These are phyloP conservation scores for Escovopsis sp. DNA, from an alignment of 2,329 filamentous ascomycete species.

Conservation along the genomic window DNA sequence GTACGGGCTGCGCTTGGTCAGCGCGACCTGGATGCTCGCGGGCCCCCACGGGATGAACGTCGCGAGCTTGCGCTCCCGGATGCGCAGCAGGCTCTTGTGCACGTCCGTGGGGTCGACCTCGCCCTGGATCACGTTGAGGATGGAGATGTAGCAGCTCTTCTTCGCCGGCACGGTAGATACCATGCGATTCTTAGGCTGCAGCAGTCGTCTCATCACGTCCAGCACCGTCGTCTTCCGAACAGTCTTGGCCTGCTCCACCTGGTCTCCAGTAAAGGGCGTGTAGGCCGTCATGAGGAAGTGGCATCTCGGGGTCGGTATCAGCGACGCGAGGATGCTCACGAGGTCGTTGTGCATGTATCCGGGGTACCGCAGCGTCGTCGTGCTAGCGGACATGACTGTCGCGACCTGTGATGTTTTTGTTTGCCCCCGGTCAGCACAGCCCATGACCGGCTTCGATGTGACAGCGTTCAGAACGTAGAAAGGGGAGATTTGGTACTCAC, in stretches of 20 bases:
- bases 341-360: conserved; percentile 99
- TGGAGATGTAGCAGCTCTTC: conserved; percentile 97
- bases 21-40: conserved; percentile 89
- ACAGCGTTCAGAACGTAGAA: no score
- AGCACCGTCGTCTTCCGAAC: conserved; percentile 96
- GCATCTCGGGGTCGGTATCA: conserved; percentile 91
- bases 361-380: conserved; percentile 88
- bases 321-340: conserved; percentile 85
- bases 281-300: conserved; percentile 99
- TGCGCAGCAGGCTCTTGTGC: conserved; percentile 92
- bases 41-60: conserved; percentile 98
- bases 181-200: conserved; percentile 99
- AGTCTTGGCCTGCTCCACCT: conserved; percentile 92
- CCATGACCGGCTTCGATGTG: background rate
- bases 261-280: conserved; percentile 92
- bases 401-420: conserved; percentile 43
- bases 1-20: conserved; percentile 94
- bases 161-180: conserved; percentile 91
- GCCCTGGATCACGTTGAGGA: conserved; percentile 96
- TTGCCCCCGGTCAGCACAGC: background rate
- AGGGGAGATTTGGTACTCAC: no score
- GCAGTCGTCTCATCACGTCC: conserved; percentile 87
- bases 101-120: conserved; percentile 97
- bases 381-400: conserved; percentile 97
- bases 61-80: conserved; percentile 82